Evolutionary conservation across 257 asterid species (phyloP), one percentile per base, ranked within the genome.

Genomic region (Primulina huaijiensis): DNA sequence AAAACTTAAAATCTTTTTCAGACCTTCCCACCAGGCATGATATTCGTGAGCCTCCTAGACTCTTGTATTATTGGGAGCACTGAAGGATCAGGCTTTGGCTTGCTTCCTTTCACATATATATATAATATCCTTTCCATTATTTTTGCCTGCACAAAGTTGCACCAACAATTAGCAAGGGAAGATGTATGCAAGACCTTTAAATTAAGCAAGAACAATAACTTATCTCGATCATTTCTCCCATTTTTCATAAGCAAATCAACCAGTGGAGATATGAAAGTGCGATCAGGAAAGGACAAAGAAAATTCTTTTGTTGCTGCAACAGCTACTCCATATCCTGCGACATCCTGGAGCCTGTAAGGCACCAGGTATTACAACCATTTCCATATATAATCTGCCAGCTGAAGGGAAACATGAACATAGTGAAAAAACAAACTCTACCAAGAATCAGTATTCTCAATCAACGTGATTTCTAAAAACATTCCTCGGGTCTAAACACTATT

Each of bases 1-100:
- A 53, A 50, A 10, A 23, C 35, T 19, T 64, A 57, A 61, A 68
- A 69, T 73, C 62, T 3, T 40, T 61, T 33, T 35, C 63, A 10
- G 80, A 91, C 98, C 98, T 94, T 91, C 74, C 98, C 97, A 75
- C 88, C 88, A 61, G 96, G 97, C 97, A 94, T 94, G 23, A 89
- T 80, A 76, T 91, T 94, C 67, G 80, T 74, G 64, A 78, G 82
- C 86, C 82, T 91, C 81, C 99, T 88, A 60, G 93, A 89, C 81
- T 94, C 97, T 73, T 89, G 93, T 69, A 94, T 78, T 62, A 94
- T 79, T 16, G 90, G 87, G 71, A 91, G 87, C 67, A 91, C 95
- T 3, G 96, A 81, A 71, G 82, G 85, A 84, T 94, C 97, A 63
- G 99, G 97, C 72, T 77, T 86, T 74, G 99, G 94, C 78, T 89